Evolutionary conservation across 2,329 filamentous ascomycete genomes (phyloP), one percentile per base, ranked within the genome.

Genomic region (Pseudogymnoascus sp.): DNA sequence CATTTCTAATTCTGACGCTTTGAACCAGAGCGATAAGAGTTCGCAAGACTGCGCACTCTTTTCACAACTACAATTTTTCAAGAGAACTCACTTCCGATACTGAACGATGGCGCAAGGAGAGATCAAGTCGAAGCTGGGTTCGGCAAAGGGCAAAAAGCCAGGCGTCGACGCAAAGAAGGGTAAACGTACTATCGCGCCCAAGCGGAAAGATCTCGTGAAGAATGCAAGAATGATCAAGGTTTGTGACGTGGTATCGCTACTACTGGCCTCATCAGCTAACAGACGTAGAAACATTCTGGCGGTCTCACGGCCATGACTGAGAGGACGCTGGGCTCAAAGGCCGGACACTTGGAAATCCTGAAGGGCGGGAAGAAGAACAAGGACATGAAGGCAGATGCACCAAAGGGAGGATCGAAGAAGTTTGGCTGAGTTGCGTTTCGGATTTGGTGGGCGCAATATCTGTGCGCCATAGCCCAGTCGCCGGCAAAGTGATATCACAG

Each of bases 321-420:
- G 70, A 81, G 81, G 64, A 81, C 79, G 64, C 77, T 90, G 8
- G 87, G 86, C 10, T 77, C 84, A 64, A 83, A 83, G 68, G 87
- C 86, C 4, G 87, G 87, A 11, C 87, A 90, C 78, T 69, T 90
- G 69, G 87, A 90, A 72, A 70, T 90, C 69, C 72, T 90, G 69
- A 79, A 78, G 62, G 85, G 85, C 2, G 86, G 85, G 10, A 88
- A 87, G 79, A 86, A 82, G 73, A 79, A 83, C 63, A 78, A 73
- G 67, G 76, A 76, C 67, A 68, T 65, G 63, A 72, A 71, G 65
- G 66, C 63, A 9, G 66, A 65, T 60, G 68, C 64, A 61, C 69
- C 65, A 64, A 72, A 70, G 68, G 68, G 70, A 1, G 70, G 70
- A 10, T 69, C 63, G 40, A 71, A 69, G 66, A 72, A 72, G 60